phyloP scores from a whole-genome alignment of 495 filamentous ascomycete genomes.

The Podospora tetraspora region DNA sequence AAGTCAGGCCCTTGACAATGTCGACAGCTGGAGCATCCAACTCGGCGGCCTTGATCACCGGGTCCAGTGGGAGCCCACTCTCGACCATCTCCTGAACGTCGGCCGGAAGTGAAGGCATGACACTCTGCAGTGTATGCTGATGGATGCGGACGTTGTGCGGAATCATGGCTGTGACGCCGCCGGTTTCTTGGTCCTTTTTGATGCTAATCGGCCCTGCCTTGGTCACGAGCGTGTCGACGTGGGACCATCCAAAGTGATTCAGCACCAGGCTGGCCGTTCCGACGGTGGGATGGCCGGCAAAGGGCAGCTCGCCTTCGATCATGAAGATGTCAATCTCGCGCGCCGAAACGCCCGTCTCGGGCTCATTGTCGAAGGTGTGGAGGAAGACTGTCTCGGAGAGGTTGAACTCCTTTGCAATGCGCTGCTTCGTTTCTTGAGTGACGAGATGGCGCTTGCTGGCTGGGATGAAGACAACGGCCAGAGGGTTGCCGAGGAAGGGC shows the following conservation, averaged over 20 bases:
- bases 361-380: constrained; percentile 38
- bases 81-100: neutral
- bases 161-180: constrained; percentile 48
- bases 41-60: constrained; percentile 30
- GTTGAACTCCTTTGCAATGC: constrained; percentile 74
- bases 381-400: constrained; percentile 80
- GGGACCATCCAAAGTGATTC: constrained; percentile 29
- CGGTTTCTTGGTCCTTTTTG: constrained; percentile 2
- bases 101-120: constrained; percentile 1
- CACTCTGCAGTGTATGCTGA: constrained; percentile 24
- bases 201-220: constrained; percentile 55
- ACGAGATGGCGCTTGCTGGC: constrained; percentile 25
- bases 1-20: constrained; percentile 67
- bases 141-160: constrained; percentile 66
- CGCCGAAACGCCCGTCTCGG: constrained; percentile 8
- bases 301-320: constrained; percentile 55
- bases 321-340: constrained; percentile 69
- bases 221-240: constrained; percentile 45
- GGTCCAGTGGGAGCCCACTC: constrained; percentile 21
- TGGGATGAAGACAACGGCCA: constrained; percentile 58
- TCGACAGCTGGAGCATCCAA: constrained; percentile 49
- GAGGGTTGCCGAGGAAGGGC: constrained; percentile 58
- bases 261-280: constrained; percentile 56
- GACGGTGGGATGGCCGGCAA: constrained; percentile 75
- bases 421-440: constrained; percentile 53